A percentile compares a stretch with the other conserved stretches of the same genome.
Conservation (phyloP, 495 filamentous ascomycete species). For the Amphirosellinia nigrospora region DNA sequence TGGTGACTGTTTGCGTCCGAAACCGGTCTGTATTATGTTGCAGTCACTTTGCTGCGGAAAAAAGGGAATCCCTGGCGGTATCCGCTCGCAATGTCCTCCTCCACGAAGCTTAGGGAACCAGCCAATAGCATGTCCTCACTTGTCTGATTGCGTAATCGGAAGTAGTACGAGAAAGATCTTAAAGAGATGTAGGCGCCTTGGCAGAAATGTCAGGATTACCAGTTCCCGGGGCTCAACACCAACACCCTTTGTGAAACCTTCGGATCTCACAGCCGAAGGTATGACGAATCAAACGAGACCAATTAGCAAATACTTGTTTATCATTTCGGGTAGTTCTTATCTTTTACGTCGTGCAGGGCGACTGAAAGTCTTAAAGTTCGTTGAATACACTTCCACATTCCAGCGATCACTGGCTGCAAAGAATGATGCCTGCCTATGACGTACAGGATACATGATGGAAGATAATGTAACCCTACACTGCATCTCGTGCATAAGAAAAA, state of each 20-base stretch:
- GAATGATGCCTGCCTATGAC: neutral
- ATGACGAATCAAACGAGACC: neutral
- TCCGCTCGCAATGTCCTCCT: constrained; percentile 26
- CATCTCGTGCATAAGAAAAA: neutral
- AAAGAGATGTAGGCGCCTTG: constrained; percentile 19
- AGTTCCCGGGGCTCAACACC: neutral
- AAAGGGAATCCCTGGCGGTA: constrained; percentile 13
- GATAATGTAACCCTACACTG: neutral
- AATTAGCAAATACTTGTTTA: neutral
- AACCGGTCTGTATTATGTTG: constrained; percentile 20
- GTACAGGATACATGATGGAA: neutral
- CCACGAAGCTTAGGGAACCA: constrained; percentile 1
- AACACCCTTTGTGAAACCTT: neutral
- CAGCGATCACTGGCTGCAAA: neutral
- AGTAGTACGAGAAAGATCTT: constrained; percentile 11
- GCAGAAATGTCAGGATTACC: constrained; percentile 5
- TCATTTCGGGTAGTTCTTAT: neutral
- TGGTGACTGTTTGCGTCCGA: constrained; percentile 15
- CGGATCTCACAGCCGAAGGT: neutral
- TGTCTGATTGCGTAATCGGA: constrained; percentile 21
- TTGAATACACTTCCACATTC: neutral
- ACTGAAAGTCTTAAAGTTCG: neutral
- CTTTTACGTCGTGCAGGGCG: neutral
- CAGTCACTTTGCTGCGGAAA: constrained; percentile 14
- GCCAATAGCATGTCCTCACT: constrained; percentile 8